These are phyloP conservation scores for Eucalyptus polybractea DNA, from an alignment of 345 rosid species.

Conservation along the genomic window DNA sequence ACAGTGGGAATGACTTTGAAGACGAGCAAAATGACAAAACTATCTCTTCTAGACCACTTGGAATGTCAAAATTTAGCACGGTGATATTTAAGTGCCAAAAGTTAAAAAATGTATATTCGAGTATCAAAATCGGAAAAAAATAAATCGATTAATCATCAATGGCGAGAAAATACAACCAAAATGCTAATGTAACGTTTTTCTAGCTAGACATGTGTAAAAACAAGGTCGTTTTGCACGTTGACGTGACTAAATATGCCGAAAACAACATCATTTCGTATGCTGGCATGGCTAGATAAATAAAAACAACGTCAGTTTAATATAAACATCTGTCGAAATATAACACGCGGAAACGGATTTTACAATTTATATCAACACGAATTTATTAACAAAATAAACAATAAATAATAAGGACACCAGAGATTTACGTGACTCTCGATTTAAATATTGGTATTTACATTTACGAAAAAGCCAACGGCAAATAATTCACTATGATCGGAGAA, in stretches of 20 bases:
- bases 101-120: rapidly evolving
- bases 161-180: no score
- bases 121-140: rapidly evolving
- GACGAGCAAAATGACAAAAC: not conserved
- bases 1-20: not conserved
- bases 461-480: rapidly evolving
- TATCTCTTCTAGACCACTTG: rapidly evolving
- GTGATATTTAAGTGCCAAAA: rapidly evolving
- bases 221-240: rapidly evolving
- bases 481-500: rapidly evolving
- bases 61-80: rapidly evolving
- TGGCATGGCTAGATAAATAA: no score
- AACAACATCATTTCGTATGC: rapidly evolving
- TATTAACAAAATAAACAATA: rapidly evolving
- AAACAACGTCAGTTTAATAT: rapidly evolving
- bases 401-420: rapidly evolving
- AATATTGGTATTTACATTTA: rapidly evolving
- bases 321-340: no score
- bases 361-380: rapidly evolving
- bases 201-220: no score
- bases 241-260: rapidly evolving
- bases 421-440: rapidly evolving
- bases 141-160: no score
- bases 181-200: rapidly evolving
- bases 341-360: rapidly evolving